A percentile compares a stretch with the other conserved stretches of the same genome.
Evolutionary conservation across 2,329 filamentous ascomycete genomes (phyloP).

Genomic region (Didymella lethalis): DNA sequence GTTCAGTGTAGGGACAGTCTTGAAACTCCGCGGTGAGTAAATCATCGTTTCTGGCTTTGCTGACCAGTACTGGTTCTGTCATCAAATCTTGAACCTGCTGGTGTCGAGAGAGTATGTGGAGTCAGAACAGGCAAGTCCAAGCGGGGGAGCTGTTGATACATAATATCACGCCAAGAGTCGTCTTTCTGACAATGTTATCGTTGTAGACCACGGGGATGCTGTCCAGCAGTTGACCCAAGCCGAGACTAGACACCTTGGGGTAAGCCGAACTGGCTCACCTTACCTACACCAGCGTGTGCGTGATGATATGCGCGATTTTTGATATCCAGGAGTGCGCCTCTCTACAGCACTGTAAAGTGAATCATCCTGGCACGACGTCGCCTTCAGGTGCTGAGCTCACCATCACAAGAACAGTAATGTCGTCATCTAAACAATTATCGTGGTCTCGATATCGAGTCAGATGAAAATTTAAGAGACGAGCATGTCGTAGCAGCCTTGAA

Average conservation of each 20-base stretch:
- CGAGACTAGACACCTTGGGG: conserved; percentile 11
- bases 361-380: neutral
- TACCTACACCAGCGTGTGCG: neutral
- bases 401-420: neutral
- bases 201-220: conserved; percentile 4
- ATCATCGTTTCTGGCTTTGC: neutral
- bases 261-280: neutral
- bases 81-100: neutral
- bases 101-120: neutral
- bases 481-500: neutral
- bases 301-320: conserved; percentile 17
- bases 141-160: neutral
- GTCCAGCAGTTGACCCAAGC: neutral
- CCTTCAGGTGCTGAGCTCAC: neutral
- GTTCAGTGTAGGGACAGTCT: neutral
- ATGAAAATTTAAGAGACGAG: neutral
- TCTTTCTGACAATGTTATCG: neutral
- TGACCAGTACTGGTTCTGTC: neutral
- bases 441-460: neutral
- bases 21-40: neutral
- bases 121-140: neutral
- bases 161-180: neutral
- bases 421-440: neutral
- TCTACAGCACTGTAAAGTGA: neutral
- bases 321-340: neutral